Evolutionary conservation across 2,329 filamentous ascomycete species (phyloP).

Genomic region (Trichoderma endophyticum): DNA sequence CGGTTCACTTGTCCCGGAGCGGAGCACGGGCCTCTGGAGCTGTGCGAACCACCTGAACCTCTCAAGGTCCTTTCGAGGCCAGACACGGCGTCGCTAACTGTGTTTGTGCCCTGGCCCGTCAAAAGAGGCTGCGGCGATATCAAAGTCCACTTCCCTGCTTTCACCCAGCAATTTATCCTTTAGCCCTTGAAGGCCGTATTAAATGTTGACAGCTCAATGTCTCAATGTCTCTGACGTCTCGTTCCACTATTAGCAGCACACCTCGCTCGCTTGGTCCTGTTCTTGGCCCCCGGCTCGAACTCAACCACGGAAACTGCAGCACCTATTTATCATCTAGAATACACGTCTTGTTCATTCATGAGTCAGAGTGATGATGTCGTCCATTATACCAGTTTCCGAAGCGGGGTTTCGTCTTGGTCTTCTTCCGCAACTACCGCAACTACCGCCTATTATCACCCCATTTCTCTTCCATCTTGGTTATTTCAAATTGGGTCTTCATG

Average conservation of each 20-base stretch:
- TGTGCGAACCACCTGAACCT: background rate
- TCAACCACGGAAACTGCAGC: background rate
- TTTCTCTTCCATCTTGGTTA: background rate
- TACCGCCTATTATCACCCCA: background rate
- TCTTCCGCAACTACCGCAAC: conserved; percentile 4
- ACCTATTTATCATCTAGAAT: background rate
- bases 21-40: background rate
- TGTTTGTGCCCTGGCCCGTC: background rate
- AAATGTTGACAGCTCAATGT: background rate
- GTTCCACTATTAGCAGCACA: background rate
- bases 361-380: background rate
- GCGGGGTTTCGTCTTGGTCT: background rate
- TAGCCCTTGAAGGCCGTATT: background rate
- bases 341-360: background rate
- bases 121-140: background rate
- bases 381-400: background rate
- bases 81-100: background rate
- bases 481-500: background rate
- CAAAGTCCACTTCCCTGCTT: background rate
- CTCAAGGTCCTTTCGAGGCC: background rate
- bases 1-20: background rate
- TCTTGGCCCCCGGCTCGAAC: background rate
- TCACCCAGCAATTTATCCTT: background rate
- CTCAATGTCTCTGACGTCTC: background rate
- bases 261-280: background rate